phyloP scores from a whole-genome alignment of 176 grass and related monocot species.

The Lolium rigidum region DNA sequence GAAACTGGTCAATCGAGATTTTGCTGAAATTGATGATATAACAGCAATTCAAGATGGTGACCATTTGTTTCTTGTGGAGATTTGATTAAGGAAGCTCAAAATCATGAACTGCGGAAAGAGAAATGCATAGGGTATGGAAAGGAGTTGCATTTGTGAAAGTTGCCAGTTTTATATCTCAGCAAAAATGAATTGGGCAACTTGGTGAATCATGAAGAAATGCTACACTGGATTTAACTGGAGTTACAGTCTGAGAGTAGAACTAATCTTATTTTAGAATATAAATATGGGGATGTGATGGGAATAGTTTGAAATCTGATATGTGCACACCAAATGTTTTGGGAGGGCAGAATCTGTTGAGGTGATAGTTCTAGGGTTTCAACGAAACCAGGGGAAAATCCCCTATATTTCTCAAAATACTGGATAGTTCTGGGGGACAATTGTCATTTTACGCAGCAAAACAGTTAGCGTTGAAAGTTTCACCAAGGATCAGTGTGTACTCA shows the following conservation, averaged over 20 bases:
- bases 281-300: neutral
- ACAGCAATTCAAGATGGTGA: conserved; percentile 80
- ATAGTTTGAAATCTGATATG: neutral
- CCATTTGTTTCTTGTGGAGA: conserved; percentile 71
- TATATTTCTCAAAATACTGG: neutral
- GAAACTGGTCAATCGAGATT: conserved; percentile 67
- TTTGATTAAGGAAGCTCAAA: conserved; percentile 23
- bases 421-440: neutral
- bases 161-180: neutral
- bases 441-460: neutral
- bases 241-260: neutral
- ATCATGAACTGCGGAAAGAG: neutral
- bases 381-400: neutral
- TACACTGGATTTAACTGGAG: neutral
- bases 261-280: conserved; percentile 18
- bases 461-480: neutral
- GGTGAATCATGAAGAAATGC: conserved; percentile 6
- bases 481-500: neutral
- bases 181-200: neutral
- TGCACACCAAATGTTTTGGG: conserved; percentile 37
- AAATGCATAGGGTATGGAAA: neutral
- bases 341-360: conserved; percentile 46
- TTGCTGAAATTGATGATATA: conserved; percentile 89
- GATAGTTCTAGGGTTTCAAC: conserved; percentile 5
- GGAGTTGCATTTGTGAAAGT: neutral